A percentile compares a stretch with the other conserved stretches of the same genome.
These are phyloP conservation scores for Dysphania ambrosioides DNA, from an alignment of 148 eudicot species.

Conservation along the genomic window DNA sequence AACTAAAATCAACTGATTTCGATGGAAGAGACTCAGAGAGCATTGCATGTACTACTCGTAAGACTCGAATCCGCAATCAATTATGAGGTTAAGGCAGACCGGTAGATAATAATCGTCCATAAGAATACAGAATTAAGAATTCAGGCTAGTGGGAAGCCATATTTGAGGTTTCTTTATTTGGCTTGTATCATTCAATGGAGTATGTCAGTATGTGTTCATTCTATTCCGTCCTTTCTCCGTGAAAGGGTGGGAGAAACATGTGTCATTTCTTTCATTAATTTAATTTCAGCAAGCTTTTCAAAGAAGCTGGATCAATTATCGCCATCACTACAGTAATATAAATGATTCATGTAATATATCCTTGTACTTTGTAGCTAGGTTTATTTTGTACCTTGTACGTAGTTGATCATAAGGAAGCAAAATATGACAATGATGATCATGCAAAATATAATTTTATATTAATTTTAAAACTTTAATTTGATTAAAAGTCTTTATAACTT, in stretches of 20 bases:
- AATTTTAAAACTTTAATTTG: too few species aligned
- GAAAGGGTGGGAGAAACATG: background rate
- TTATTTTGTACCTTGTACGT: too few species aligned
- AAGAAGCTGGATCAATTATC: background rate
- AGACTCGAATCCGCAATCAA: background rate
- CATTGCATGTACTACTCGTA: too few species aligned
- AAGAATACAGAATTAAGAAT: background rate
- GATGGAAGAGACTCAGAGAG: background rate
- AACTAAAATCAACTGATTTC: background rate
- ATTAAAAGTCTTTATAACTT: too few species aligned
- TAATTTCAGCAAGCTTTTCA: background rate
- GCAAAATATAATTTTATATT: too few species aligned
- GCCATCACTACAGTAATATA: background rate
- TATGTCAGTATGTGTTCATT: constrained; percentile 17
- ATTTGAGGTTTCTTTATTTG: background rate
- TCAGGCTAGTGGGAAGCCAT: background rate
- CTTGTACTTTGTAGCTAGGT: too few species aligned
- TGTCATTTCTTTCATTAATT: background rate
- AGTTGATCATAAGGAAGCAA: too few species aligned
- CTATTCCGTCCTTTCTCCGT: background rate
- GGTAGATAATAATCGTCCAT: too few species aligned
- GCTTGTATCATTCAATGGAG: constrained; percentile 8
- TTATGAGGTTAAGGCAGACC: background rate
- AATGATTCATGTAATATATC: too few species aligned
- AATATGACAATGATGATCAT: too few species aligned